Evolutionary conservation across 1,284 basidiomycete genomes (phyloP), one percentile per base, ranked within the genome.

Genomic region (Ustilago trichophora): DNA sequence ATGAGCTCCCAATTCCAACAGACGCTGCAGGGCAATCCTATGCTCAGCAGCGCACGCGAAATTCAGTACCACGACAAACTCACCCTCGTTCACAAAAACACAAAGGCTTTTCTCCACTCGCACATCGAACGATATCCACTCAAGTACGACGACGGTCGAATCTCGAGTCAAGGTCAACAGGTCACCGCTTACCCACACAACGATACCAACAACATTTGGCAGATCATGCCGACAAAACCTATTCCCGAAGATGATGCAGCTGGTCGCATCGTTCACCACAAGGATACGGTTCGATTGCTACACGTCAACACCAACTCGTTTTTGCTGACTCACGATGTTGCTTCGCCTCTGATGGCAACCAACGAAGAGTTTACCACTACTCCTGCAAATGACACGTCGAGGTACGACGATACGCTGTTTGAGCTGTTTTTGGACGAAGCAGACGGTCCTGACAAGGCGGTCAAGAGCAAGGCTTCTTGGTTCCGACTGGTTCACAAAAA

Each of bases 1-100:
- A 98, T 98, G 96, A 93, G 90, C 77, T 91, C 95, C 11, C 89
- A 89, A 8, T 99, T 99, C 88, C 96, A 99, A 83, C 93, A 98
- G 84, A 97, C 94, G 6, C 85, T 99, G 32, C 82, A 85, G 22
- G 94, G 93, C 29, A 98, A 97, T 77, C 93, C 97, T 73, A 86
- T 98, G 82, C 85, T 98, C 43, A 82, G 95, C 68, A 90, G 91
- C 76, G 90, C 92, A 60, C 90, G 93, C 35, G 95, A 98, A 79
- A 89, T 98, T 70, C 90, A 89, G 68, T 98, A 97, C 82, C 92
- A 87, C 75, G 96, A 99, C 80, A 89, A 88, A 8, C 83, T 98
- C 72, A 90, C 90, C 0, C 84, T 98, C 64, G 88, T 88, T 75
- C 95, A 98, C 85, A 93, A 91, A 82, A 91, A 92, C 62, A 91